Evolutionary conservation across 768 basidiomycete genomes (phyloP), one percentile per base, ranked within the genome.

Genomic region (Stropharia rugosoannulata): DNA sequence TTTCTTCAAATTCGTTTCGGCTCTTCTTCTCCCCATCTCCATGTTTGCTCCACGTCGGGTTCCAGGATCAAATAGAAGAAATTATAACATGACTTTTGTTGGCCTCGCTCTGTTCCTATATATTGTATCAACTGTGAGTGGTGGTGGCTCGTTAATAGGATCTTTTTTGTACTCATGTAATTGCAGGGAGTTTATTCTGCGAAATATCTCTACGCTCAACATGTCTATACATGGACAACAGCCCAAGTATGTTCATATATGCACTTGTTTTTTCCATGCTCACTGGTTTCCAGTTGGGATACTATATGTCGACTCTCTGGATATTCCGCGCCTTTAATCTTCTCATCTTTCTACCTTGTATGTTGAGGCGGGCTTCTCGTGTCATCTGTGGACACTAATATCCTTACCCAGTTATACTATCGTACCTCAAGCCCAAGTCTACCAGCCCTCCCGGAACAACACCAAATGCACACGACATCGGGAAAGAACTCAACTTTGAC

Each of bases 121-220:
- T 67, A 68, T 85, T 35, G 75, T 91, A 32, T 81, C 90, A 2
- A 79, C 79, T 46, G 89, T 90, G 66, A 62, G 84, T 71, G 7
- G 16, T 8, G n/a, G 35, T 22, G 4, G 22, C 22, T n/a, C 4
- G 32, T 15, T 12, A 32, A 12, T 13, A n/a, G 27, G 44, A n/a
- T 27, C 40, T 15, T 50, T 3, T 39, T 15, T 18, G 37, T 37
- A 48, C 15, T 47, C 61, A 56, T 41, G 43, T 51, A 36, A 51
- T 37, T 8, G 19, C 55, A 87, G 80, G 90, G 88, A 15, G 69
- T 92, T 1, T 87, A 84, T 68, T 85, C 83, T 50, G 75, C 87
- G 56, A 93, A 92, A 68, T 91, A 90, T 60, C 71, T 92, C 36
- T 93, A 91, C 58, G 89, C 86, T 0, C 82, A 84, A 60, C 86